These are phyloP conservation scores for Solanum hybrid DNA, from an alignment of 305 asterid genomes.

Conservation along the genomic window DNA sequence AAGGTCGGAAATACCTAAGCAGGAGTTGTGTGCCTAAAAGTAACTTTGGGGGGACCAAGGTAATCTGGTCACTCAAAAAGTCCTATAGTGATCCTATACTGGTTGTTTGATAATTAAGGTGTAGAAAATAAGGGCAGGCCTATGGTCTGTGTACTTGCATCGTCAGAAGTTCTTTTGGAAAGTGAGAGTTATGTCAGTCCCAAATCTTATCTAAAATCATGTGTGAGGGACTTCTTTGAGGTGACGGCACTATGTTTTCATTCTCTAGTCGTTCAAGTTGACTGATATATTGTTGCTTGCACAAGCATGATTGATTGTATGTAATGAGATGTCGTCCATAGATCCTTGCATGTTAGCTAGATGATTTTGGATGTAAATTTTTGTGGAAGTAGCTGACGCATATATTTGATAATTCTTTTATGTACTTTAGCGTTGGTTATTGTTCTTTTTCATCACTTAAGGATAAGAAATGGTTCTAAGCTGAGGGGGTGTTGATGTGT, in stretches of 20 bases:
- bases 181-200: not conserved
- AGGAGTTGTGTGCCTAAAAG: too few species aligned
- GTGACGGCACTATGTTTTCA: not conserved
- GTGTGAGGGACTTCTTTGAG: not conserved
- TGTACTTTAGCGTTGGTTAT: not conserved
- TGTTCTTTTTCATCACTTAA: not conserved
- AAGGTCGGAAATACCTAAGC: too few species aligned
- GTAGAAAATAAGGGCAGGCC: not conserved
- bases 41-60: too few species aligned
- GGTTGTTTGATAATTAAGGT: not conserved
- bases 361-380: not conserved
- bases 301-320: not conserved
- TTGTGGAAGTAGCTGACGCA: not conserved
- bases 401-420: too few species aligned
- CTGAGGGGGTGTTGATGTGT: not conserved
- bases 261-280: not conserved
- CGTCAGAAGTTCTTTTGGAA: not conserved
- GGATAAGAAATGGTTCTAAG: not conserved
- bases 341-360: not conserved
- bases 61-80: too few species aligned
- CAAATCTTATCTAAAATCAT: too few species aligned
- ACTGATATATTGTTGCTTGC: not conserved
- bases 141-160: not conserved
- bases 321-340: not conserved
- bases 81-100: not conserved